These are phyloP conservation scores for Exutisphaerella laricina DNA, from an alignment of 2,329 filamentous ascomycete genomes.

Conservation along the genomic window DNA sequence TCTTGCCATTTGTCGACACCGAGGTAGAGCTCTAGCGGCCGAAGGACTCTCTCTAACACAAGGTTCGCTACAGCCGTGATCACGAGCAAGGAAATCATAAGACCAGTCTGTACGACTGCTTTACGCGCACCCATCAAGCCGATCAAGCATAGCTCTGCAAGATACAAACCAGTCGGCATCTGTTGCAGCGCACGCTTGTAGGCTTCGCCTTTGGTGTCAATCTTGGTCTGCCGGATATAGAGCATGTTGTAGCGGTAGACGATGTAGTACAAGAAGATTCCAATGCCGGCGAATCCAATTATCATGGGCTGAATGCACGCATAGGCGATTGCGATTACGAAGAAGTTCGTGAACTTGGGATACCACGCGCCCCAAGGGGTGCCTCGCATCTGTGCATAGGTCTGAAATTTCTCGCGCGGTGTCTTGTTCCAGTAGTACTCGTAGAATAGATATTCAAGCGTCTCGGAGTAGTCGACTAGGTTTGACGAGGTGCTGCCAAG, in stretches of 20 bases:
- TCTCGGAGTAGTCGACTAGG: slow-evolving; percentile 31
- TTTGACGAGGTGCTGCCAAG: slow-evolving; percentile 28
- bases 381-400: slow-evolving; percentile 39
- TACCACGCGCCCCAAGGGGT: slow-evolving; percentile 43
- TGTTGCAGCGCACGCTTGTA: slow-evolving; percentile 46
- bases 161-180: slow-evolving; percentile 44
- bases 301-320: slow-evolving; percentile 46
- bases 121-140: slow-evolving; percentile 40
- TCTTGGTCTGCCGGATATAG: slow-evolving; percentile 42
- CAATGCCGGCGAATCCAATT: slow-evolving; percentile 42
- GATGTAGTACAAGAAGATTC: slow-evolving; percentile 42
- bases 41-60: slow-evolving; percentile 27
- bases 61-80: slow-evolving; percentile 32
- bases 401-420: slow-evolving; percentile 43
- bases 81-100: slow-evolving; percentile 40
- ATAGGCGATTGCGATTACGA: slow-evolving; percentile 42
- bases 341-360: slow-evolving; percentile 44
- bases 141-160: slow-evolving; percentile 45
- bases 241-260: slow-evolving; percentile 47
- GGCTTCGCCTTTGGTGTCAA: slow-evolving; percentile 44
- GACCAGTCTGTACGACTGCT: slow-evolving; percentile 38
- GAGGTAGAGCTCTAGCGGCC: slow-evolving; percentile 31
- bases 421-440: slow-evolving; percentile 37
- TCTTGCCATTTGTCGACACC: slow-evolving; percentile 30
- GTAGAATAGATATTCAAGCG: slow-evolving; percentile 32